phyloP scores from a whole-genome alignment of 169 alveolate species.

The Plasmodium inui region DNA sequence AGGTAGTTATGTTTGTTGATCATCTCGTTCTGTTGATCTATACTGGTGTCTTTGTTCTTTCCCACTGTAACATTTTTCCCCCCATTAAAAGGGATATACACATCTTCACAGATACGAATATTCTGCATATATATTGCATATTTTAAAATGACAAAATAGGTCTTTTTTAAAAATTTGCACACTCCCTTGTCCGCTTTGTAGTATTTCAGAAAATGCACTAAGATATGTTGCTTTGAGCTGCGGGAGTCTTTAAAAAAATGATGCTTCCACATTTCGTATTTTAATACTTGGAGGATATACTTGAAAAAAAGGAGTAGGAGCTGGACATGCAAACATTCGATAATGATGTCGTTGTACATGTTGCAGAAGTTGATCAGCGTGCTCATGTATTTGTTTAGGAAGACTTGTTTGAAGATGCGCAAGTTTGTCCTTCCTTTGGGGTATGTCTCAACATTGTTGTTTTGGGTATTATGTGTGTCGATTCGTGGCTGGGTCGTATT shows the following conservation, averaged over 20 bases:
- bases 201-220: constrained; percentile 32
- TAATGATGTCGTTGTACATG: constrained; percentile 54
- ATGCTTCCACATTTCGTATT: constrained; percentile 15
- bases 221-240: constrained; percentile 2
- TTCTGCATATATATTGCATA: constrained; percentile 57
- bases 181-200: constrained; percentile 41
- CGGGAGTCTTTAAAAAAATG: not conserved
- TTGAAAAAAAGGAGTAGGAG: constrained; percentile 48
- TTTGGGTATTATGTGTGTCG: not conserved
- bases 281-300: constrained; percentile 29
- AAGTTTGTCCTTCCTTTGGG: constrained; percentile 4
- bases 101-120: not conserved
- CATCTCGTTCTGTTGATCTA: not conserved
- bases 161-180: constrained; percentile 25
- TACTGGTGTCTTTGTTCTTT: not conserved
- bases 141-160: constrained; percentile 50
- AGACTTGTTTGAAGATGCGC: not conserved
- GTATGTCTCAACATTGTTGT: not conserved
- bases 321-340: constrained; percentile 63
- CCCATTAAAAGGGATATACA: not conserved
- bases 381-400: constrained; percentile 57
- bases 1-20: constrained; percentile 36
- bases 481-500: not conserved
- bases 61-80: not conserved
- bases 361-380: constrained; percentile 37